These are phyloP conservation scores for Cadophora luteo-olivacea DNA, from an alignment of 2,329 filamentous ascomycete species.

Conservation along the genomic window DNA sequence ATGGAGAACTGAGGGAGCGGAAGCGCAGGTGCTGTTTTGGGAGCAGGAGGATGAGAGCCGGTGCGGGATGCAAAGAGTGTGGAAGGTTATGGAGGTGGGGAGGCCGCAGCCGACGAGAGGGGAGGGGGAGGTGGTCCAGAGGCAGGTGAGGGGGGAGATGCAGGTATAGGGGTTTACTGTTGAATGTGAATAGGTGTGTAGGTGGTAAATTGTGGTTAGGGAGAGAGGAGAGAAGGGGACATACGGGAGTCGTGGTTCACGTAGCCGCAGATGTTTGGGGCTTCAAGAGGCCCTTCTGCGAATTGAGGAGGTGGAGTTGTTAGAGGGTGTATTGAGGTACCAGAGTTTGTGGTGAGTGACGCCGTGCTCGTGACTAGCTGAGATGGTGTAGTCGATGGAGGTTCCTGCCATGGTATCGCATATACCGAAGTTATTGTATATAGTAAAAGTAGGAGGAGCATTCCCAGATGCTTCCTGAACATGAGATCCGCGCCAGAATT, in stretches of 20 bases:
- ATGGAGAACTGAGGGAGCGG: not conserved
- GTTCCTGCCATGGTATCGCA: slow-evolving; percentile 6
- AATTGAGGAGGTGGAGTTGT: not conserved
- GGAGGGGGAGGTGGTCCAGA: not conserved
- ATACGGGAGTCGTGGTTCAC: slow-evolving; percentile 19
- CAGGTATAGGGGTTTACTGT: slow-evolving; percentile 8
- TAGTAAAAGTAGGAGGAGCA: not conserved
- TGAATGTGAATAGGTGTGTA: not conserved
- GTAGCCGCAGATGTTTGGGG: slow-evolving; percentile 24
- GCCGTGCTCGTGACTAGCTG: not conserved
- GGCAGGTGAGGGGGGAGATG: not conserved
- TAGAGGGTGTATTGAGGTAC: not conserved
- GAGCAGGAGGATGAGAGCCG: not conserved
- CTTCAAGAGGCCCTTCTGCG: not conserved
- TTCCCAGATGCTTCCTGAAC: not conserved
- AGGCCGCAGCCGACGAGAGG: not conserved
- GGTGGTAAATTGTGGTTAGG: not conserved
- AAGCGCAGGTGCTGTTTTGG: not conserved
- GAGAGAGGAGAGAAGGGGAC: not conserved
- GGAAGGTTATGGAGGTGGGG: slow-evolving; percentile 1
- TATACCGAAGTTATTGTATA: not conserved
- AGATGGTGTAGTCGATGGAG: not conserved
- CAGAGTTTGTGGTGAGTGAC: not conserved
- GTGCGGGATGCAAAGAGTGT: not conserved
- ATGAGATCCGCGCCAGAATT: not conserved